Conservation (phyloP, 768 basidiomycete genomes). For the Lactifluus volemus region DNA sequence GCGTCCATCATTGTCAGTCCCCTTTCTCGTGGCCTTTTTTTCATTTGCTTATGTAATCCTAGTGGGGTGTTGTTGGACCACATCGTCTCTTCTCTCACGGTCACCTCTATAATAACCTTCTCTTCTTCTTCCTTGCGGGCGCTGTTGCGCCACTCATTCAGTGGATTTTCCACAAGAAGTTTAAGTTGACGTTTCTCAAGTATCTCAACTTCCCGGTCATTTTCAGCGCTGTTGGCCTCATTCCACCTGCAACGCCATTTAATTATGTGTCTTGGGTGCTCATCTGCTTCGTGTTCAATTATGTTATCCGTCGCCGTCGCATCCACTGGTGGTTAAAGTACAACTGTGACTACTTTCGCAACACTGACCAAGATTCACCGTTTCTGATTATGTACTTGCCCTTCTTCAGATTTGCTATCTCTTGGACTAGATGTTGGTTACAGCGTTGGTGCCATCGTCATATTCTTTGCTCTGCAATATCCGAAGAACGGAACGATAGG, state of each 20-base stretch:
- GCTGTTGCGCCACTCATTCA: background rate
- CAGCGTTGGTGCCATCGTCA: conserved; percentile 43
- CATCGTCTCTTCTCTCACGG: no score
- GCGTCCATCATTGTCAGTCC: background rate
- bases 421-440: conserved; percentile 61
- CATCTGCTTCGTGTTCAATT: conserved; percentile 22
- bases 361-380: conserved; percentile 28
- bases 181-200: background rate
- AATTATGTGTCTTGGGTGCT: conserved; percentile 33
- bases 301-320: conserved; percentile 16
- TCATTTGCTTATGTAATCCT: no score
- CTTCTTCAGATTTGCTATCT: conserved; percentile 47
- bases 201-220: background rate
- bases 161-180: background rate
- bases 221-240: background rate
- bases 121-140: no score
- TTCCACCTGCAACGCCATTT: conserved; percentile 33
- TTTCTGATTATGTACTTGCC: conserved; percentile 8
- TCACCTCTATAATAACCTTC: no score
- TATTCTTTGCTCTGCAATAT: conserved; percentile 57
- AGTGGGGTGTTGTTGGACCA: no score
- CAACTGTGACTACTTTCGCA: conserved; percentile 4
- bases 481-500: conserved; percentile 40
- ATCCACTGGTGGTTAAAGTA: conserved; percentile 23
- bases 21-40: no score